Conservation (phyloP, 108 stramenopile genomes). For the Skeletonema menzelii region DNA sequence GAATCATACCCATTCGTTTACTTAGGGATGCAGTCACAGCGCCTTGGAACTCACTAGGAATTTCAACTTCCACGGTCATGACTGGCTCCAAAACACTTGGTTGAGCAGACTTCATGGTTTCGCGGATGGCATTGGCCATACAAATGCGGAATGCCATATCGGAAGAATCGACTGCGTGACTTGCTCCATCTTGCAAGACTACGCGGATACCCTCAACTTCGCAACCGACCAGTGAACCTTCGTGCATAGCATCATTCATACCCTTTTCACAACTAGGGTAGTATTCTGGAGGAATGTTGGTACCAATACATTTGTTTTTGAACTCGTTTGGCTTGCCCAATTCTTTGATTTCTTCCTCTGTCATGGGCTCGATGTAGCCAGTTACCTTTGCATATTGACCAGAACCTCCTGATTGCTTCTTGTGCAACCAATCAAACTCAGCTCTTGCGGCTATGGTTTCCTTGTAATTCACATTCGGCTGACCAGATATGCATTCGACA, state of each 20-base stretch:
- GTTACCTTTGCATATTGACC: conserved; percentile 98
- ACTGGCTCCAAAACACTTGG: conserved; percentile 94
- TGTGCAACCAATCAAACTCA: conserved; percentile 97
- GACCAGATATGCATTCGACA: conserved; percentile 90
- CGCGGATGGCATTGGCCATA: conserved; percentile 92
- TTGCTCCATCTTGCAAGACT: conserved; percentile 92
- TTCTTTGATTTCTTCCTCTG: conserved; percentile 83
- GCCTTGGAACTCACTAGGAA: conserved; percentile 97
- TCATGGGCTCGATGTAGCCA: conserved; percentile 95
- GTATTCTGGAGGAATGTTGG: conserved; percentile 98
- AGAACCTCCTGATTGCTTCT: conserved; percentile 98
- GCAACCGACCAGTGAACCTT: conserved; percentile 92
- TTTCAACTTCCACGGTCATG: conserved; percentile 93
- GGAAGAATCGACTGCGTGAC: conserved; percentile 97
- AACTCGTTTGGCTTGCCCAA: conserved; percentile 82
- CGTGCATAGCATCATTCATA: conserved; percentile 84
- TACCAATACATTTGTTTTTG: conserved; percentile 91
- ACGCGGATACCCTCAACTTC: conserved; percentile 94
- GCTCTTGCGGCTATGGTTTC: conserved; percentile 89
- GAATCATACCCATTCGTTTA: conserved; percentile 93
- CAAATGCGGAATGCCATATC: conserved; percentile 98
- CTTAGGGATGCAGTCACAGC: conserved; percentile 93
- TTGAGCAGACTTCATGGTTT: conserved; percentile 84
- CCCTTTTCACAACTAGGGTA: conserved; percentile 97
- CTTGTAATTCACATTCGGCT: conserved; percentile 98